phyloP scores from a whole-genome alignment of 2,329 filamentous ascomycete species.

The Ceratocystis huliohia region DNA sequence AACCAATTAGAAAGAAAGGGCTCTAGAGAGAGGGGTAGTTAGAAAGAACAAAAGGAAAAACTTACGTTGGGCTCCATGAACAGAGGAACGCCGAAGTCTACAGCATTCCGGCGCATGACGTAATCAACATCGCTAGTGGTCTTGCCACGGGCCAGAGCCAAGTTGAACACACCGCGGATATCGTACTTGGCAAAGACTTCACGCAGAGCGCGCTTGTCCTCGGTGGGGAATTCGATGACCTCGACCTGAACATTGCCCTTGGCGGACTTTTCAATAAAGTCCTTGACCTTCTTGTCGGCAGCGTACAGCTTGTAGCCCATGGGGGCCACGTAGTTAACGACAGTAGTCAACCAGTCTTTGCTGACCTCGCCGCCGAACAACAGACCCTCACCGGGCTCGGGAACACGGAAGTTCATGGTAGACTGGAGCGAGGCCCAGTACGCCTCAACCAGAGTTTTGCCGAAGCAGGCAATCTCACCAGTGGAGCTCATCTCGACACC shows the following conservation, averaged over 20 bases:
- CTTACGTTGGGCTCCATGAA: conserved; percentile 97
- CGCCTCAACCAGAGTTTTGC: conserved; percentile 85
- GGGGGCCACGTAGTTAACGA: conserved; percentile 77
- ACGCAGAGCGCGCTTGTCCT: conserved; percentile 86
- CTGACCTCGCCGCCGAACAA: conserved; percentile 77
- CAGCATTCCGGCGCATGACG: conserved; percentile 87
- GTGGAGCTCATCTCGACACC: conserved; percentile 96
- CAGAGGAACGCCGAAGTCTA: conserved; percentile 92
- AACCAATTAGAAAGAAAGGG: background rate
- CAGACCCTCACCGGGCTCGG: conserved; percentile 86
- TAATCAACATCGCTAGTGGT: conserved; percentile 87
- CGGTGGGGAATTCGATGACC: conserved; percentile 91
- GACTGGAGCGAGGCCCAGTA: conserved; percentile 97
- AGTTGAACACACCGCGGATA: conserved; percentile 90
- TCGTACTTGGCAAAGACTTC: conserved; percentile 96
- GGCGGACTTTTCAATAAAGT: conserved; percentile 59
- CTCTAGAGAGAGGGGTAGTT: background rate
- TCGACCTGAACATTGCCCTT: conserved; percentile 62
- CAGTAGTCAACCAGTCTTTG: conserved; percentile 58
- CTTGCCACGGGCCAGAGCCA: conserved; percentile 72
- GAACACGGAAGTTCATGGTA: conserved; percentile 89
- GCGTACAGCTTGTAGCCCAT: conserved; percentile 92
- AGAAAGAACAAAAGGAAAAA: conserved; percentile 21
- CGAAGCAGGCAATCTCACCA: conserved; percentile 97
- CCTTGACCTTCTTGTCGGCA: conserved; percentile 68